A percentile compares a stretch with the other conserved stretches of the same genome.
These are phyloP conservation scores for Anthracocystis walkeri DNA, from an alignment of 1,284 basidiomycete genomes.

Conservation along the genomic window DNA sequence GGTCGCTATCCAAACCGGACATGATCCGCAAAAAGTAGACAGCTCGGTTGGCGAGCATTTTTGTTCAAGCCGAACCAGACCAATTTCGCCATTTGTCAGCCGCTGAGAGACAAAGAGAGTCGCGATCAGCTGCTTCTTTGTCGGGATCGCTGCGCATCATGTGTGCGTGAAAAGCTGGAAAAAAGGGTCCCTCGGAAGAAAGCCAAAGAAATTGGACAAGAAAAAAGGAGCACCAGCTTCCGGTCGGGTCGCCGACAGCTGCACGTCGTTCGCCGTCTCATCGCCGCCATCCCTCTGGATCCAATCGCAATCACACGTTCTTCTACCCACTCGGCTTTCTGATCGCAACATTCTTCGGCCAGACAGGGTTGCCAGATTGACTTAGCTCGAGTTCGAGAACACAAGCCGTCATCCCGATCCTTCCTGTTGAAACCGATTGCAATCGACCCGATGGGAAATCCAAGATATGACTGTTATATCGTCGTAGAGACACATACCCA, in stretches of 20 bases:
- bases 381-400: too few species aligned
- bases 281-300: background rate
- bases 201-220: background rate
- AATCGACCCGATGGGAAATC: too few species aligned
- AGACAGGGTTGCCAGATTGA: background rate
- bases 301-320: conserved; percentile 12
- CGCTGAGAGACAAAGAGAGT: background rate
- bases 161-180: background rate
- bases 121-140: too few species aligned
- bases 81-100: conserved; percentile 1
- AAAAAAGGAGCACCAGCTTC: background rate
- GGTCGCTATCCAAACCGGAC: too few species aligned
- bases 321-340: background rate
- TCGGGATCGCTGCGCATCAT: background rate
- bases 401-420: too few species aligned
- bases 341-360: background rate
- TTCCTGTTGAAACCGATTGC: too few species aligned
- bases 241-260: conserved; percentile 18
- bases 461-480: too few species aligned
- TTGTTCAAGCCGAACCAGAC: too few species aligned
- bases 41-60: too few species aligned
- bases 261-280: conserved; percentile 22
- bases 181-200: conserved; percentile 2
- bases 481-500: too few species aligned
- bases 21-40: too few species aligned